Conservation (phyloP, 441 rosid genomes). For the Mallotus japonicus region DNA sequence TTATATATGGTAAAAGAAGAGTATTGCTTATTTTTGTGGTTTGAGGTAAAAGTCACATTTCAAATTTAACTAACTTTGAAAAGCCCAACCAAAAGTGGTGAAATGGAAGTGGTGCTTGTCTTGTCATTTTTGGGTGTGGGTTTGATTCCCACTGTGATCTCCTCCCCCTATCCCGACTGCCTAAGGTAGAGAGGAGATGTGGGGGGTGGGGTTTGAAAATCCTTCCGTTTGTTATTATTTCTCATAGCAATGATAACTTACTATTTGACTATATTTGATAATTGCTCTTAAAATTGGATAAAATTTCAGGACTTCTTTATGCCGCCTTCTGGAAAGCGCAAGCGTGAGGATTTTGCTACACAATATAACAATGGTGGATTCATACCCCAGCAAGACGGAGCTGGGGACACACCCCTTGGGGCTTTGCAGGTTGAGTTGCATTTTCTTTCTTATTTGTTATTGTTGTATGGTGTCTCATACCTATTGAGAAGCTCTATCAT, state of each 20-base stretch:
- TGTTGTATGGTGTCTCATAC: background rate
- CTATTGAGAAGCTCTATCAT: background rate
- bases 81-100: too few species aligned
- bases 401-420: slow-evolving; percentile 50
- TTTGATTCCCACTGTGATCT: too few species aligned
- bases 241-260: slow-evolving; percentile 13
- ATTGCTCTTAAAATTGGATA: slow-evolving; percentile 33
- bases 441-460: slow-evolving; percentile 7
- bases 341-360: slow-evolving; percentile 70
- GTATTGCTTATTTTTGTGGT: slow-evolving; percentile 16
- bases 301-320: slow-evolving; percentile 81
- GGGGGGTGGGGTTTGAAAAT: too few species aligned
- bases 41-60: slow-evolving; percentile 14
- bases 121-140: too few species aligned
- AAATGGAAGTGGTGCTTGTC: too few species aligned
- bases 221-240: background rate
- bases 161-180: too few species aligned
- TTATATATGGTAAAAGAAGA: slow-evolving; percentile 1
- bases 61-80: slow-evolving; percentile 5
- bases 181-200: too few species aligned
- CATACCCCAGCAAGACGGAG: slow-evolving; percentile 98
- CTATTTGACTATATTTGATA: slow-evolving; percentile 20
- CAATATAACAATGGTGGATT: slow-evolving; percentile 77
- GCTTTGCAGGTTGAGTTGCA: slow-evolving; percentile 35
- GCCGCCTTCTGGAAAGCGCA: slow-evolving; percentile 75